These are phyloP conservation scores for Tolypocladium nubicola DNA, from an alignment of 2,329 filamentous ascomycete genomes.

Conservation along the genomic window DNA sequence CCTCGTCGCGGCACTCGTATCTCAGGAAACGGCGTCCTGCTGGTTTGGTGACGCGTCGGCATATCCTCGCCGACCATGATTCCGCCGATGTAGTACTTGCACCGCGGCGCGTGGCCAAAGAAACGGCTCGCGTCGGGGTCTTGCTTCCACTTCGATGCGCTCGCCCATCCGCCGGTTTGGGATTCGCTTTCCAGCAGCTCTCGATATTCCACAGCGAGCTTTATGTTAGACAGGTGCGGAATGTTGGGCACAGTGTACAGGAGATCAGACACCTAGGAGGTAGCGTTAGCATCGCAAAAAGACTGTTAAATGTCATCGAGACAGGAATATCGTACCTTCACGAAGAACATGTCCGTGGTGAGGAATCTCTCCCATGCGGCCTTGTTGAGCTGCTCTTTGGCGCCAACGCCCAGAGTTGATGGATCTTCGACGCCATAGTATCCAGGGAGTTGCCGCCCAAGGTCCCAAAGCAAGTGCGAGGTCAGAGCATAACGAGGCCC, in stretches of 20 bases:
- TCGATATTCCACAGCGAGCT: constrained; percentile 46
- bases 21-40: constrained; percentile 44
- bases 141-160: constrained; percentile 44
- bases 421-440: constrained; percentile 40
- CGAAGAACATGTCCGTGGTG: constrained; percentile 54
- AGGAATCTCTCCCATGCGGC: constrained; percentile 44
- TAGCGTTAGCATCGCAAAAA: not conserved
- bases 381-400: constrained; percentile 33
- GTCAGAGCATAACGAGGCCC: constrained; percentile 45
- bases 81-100: constrained; percentile 50
- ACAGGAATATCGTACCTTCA: constrained; percentile 38
- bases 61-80: constrained; percentile 39
- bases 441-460: constrained; percentile 41
- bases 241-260: constrained; percentile 47
- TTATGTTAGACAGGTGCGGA: constrained; percentile 45
- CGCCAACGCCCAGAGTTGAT: constrained; percentile 28
- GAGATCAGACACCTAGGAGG: constrained; percentile 46
- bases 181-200: constrained; percentile 44
- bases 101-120: constrained; percentile 43
- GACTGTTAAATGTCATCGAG: not conserved
- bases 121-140: constrained; percentile 45
- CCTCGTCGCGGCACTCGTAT: constrained; percentile 44
- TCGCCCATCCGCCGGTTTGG: constrained; percentile 28
- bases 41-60: constrained; percentile 34
- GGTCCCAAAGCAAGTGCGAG: constrained; percentile 35